These are phyloP conservation scores for Diaporthe nobilis DNA, from an alignment of 2,329 filamentous ascomycete species.

Conservation along the genomic window DNA sequence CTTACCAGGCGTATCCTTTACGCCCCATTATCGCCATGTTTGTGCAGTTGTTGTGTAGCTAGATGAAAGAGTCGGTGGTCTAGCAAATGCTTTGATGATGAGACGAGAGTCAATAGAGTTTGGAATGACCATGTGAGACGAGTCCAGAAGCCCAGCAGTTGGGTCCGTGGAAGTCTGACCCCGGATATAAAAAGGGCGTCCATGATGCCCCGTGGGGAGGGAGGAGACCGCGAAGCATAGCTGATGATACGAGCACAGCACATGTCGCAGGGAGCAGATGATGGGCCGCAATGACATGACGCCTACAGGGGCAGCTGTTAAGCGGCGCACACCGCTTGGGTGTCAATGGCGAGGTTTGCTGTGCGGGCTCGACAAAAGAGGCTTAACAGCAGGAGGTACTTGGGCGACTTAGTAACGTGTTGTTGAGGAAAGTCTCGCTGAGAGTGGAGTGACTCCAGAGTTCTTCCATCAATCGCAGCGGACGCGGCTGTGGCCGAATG, in stretches of 20 bases:
- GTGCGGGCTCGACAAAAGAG: conserved; percentile 20
- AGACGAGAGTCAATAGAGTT: not conserved
- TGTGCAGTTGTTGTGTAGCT: not conserved
- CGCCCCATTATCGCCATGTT: conserved; percentile 39
- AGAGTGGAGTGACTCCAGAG: conserved; percentile 42
- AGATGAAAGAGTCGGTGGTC: not conserved
- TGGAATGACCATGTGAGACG: not conserved
- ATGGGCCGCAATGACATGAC: conserved; percentile 19
- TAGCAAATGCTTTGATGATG: conserved; percentile 1
- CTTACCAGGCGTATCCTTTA: conserved; percentile 40
- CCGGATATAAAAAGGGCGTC: conserved; percentile 19
- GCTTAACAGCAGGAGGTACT: conserved; percentile 29
- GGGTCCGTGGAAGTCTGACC: not conserved
- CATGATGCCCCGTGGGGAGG: conserved; percentile 6
- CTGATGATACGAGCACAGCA: conserved; percentile 32
- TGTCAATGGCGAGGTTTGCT: conserved; percentile 23
- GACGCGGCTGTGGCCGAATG: conserved; percentile 19
- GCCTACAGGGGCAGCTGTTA: conserved; percentile 27
- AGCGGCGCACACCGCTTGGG: conserved; percentile 19
- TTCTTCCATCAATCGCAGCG: conserved; percentile 43
- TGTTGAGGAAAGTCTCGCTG: conserved; percentile 36
- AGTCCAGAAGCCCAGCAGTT: conserved; percentile 11
- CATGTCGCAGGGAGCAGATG: conserved; percentile 29
- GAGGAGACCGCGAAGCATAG: not conserved
- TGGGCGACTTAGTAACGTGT: conserved; percentile 36